Conservation (phyloP, 371 early-diverging fungal genomes). For the Apophysomyces ossiformis region DNA sequence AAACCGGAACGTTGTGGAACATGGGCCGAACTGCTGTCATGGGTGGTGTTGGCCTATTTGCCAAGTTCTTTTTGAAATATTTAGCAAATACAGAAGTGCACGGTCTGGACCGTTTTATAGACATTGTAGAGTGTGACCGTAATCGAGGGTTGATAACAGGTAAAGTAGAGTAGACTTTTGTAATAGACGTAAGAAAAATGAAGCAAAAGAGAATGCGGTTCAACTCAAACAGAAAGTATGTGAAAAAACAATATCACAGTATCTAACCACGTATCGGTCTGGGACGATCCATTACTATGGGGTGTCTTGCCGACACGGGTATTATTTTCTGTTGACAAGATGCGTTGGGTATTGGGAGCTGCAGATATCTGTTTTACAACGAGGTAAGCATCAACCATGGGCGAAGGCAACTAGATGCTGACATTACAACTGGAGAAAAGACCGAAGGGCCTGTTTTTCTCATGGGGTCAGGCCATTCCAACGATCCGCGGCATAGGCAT, state of each 20-base stretch:
- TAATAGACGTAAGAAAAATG: too few species aligned
- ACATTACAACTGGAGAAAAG: constrained; percentile 29
- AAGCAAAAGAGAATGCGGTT: not conserved
- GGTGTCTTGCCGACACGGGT: constrained; percentile 67
- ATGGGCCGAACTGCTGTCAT: constrained; percentile 47
- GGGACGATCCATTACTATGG: constrained; percentile 89
- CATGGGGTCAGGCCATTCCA: constrained; percentile 81
- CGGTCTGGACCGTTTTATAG: constrained; percentile 63
- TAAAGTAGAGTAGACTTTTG: constrained; percentile 20
- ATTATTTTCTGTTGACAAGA: constrained; percentile 47
- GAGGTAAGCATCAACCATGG: constrained; percentile 39
- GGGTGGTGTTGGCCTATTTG: constrained; percentile 45
- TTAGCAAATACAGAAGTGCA: constrained; percentile 56
- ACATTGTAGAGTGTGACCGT: constrained; percentile 60
- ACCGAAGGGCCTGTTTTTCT: constrained; percentile 69
- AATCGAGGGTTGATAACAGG: constrained; percentile 70
- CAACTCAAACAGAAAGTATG: not conserved
- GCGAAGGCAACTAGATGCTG: too few species aligned
- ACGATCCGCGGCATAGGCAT: constrained; percentile 85
- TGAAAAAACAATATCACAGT: constrained; percentile 25
- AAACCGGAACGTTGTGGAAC: constrained; percentile 52
- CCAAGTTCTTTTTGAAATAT: constrained; percentile 61
- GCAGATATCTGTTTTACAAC: constrained; percentile 84
- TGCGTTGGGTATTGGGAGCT: constrained; percentile 88
- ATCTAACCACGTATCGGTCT: constrained; percentile 56